phyloP scores from a whole-genome alignment of 768 basidiomycete species.

The Hortiboletus campestris region DNA sequence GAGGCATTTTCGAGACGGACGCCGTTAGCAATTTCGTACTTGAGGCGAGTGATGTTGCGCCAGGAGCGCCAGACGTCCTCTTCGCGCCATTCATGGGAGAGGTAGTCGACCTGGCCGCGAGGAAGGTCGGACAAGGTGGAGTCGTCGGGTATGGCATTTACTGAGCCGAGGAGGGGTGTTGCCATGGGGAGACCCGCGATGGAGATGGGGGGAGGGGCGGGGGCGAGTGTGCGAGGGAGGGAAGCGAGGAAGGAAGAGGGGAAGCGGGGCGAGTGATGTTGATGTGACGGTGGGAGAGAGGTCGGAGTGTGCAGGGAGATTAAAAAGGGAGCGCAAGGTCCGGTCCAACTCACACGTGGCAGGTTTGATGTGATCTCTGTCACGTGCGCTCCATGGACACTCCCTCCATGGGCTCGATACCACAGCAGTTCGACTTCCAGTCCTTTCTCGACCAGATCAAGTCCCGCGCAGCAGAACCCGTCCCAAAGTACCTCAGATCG shows the following conservation, averaged over 20 bases:
- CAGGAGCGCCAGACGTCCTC: slow-evolving; percentile 99
- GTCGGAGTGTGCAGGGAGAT: slow-evolving; percentile 12
- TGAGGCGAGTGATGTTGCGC: slow-evolving; percentile 97
- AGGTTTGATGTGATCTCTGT: too few species aligned
- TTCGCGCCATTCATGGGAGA: slow-evolving; percentile 96
- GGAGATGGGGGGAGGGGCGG: not conserved
- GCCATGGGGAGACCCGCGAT: slow-evolving; percentile 41
- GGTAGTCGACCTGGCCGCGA: slow-evolving; percentile 95
- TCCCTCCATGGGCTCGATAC: slow-evolving; percentile 10
- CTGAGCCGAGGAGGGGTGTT: slow-evolving; percentile 65
- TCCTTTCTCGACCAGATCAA: slow-evolving; percentile 96
- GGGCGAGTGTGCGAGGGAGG: too few species aligned
- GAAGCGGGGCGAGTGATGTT: too few species aligned
- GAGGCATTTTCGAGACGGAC: slow-evolving; percentile 94
- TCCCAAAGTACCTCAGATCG: slow-evolving; percentile 95
- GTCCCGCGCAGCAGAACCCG: slow-evolving; percentile 79
- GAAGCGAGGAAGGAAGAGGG: too few species aligned
- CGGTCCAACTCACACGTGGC: not conserved
- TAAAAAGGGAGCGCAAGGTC: slow-evolving; percentile 16
- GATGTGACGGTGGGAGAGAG: not conserved
- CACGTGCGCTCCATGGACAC: slow-evolving; percentile 6
- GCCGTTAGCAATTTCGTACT: slow-evolving; percentile 97
- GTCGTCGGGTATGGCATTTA: slow-evolving; percentile 68
- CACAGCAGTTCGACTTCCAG: slow-evolving; percentile 95
- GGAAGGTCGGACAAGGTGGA: slow-evolving; percentile 80